Base-by-base conservation (phyloP, 768 basidiomycete species). In the Rickenella mellea region DNA sequence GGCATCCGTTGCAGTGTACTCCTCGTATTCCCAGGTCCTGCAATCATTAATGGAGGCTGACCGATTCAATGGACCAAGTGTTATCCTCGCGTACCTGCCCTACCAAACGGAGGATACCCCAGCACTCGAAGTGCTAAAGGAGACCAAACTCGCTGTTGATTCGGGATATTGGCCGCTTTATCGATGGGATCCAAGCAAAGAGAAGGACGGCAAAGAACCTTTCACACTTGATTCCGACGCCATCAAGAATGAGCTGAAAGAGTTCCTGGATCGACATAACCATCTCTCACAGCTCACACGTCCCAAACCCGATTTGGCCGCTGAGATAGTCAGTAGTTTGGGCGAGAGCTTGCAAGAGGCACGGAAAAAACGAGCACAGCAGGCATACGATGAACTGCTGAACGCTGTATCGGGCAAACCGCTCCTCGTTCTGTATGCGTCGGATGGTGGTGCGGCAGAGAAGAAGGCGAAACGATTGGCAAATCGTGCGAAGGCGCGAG, bases 111-210 rank as follows among this genome's bases (percentile, higher is more conserved):
- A 96, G 55, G 69, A 78, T 43, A 66, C 80, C 0, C 70, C 82
- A 0, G 89, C 93, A 2, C 76, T 99, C 27, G 80, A 93, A 26
- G 67, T 98, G n/a, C 70, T 99, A 44, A 93, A 96, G 67, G 91
- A 94, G 68, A 99, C 93, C 20, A 99, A 98, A 59, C 74, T 91
- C 39, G 94, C 94, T 5, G 87, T 98, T 29, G 93, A 97, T 52
- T 75, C 86, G 8, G 94, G 94, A 2, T 94, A 93, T 64, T 98
- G 96, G 96, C 94, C 94, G 0, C 68, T 98, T 40, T 99, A 98
- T 70, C 77, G 96, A 43, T 99, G 94, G 93, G 83, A 99, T 61
- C 96, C 96, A 0, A 72, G 74, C 53, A 84, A 86, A 59, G 88
- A 92, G 53, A 63, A 61, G 20, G 63, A 61, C 32, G 83, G 83